Percentiles rank a stretch among this genome's conserved stretches.
These are phyloP conservation scores for Rhynchospora breviuscula DNA, from an alignment of 176 grass and related monocot genomes.

Conservation along the genomic window DNA sequence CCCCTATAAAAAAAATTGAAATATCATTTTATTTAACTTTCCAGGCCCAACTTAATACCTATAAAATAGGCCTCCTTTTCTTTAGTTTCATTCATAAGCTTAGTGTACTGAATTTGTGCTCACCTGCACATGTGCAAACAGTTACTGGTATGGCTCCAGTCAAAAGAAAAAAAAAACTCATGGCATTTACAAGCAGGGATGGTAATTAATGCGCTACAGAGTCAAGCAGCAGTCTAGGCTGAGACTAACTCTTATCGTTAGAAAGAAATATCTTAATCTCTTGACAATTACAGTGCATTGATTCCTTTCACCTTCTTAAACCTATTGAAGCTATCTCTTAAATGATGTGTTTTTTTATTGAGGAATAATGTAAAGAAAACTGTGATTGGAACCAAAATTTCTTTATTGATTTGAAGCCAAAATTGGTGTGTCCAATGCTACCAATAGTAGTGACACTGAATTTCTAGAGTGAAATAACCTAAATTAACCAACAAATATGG, in stretches of 20 bases:
- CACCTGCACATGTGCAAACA: background rate
- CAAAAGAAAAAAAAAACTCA: background rate
- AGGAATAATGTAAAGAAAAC: background rate
- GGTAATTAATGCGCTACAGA: background rate
- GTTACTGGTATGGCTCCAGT: background rate
- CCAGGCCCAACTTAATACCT: background rate
- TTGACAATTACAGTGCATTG: background rate
- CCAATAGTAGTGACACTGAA: background rate
- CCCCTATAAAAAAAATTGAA: constrained; percentile 22
- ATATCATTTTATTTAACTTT: background rate
- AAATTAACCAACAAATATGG: background rate
- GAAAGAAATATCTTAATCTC: background rate
- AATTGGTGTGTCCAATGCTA: background rate
- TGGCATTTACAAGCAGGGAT: background rate
- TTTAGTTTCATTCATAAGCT: background rate
- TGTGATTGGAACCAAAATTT: background rate
- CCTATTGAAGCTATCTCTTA: background rate
- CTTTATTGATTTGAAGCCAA: background rate
- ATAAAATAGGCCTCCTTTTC: background rate
- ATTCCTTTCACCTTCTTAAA: background rate
- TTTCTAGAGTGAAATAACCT: background rate
- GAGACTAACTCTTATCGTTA: background rate
- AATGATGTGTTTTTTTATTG: background rate
- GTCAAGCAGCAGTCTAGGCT: background rate
- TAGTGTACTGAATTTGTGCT: background rate